phyloP scores from a whole-genome alignment of 176 grass and related monocot genomes.

The Carex parvula region DNA sequence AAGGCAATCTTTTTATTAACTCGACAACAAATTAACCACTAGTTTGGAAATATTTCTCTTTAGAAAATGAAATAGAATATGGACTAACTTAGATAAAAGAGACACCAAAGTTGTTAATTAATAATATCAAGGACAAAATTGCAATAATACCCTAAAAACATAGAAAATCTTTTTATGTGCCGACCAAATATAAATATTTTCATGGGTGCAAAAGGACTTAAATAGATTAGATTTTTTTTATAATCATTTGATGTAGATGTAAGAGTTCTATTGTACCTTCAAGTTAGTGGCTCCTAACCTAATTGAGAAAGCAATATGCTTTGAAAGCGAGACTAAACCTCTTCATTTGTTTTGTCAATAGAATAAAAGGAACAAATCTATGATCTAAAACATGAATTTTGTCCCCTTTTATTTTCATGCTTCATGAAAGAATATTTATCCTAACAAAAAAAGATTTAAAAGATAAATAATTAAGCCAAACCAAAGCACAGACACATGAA shows the following conservation, averaged over 20 bases:
- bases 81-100: background rate
- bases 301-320: background rate
- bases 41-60: constrained; percentile 7
- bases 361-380: background rate
- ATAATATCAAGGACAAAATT: background rate
- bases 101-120: background rate
- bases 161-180: background rate
- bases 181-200: background rate
- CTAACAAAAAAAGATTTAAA: background rate
- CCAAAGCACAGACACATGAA: no score
- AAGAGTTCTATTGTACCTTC: background rate
- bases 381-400: background rate
- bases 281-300: background rate
- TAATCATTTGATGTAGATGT: background rate
- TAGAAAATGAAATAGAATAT: background rate
- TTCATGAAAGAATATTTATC: background rate
- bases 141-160: background rate
- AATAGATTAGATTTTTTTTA: background rate
- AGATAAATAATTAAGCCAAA: background rate
- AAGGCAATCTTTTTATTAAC: background rate
- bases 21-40: constrained; percentile 5
- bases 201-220: background rate
- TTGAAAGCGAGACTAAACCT: background rate
- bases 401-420: background rate
- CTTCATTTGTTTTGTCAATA: background rate